Evolutionary conservation across 495 filamentous ascomycete species (phyloP).

Genomic region (Aspergillus haitiensis): DNA sequence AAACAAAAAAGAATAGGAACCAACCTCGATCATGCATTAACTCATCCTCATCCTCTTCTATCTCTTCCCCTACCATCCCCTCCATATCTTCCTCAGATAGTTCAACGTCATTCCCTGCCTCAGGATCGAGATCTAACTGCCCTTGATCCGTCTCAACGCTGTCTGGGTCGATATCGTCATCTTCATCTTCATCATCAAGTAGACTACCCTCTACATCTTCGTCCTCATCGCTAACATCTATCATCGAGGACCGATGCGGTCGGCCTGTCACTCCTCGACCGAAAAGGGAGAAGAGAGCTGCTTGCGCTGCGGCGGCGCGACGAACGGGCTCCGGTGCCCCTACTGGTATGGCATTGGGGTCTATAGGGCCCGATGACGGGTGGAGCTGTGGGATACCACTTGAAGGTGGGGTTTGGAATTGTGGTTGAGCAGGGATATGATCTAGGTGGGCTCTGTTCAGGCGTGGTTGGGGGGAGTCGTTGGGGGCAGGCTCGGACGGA

Average conservation of each 20-base stretch:
- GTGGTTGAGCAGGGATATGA: constrained; percentile 21
- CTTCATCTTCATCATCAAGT: constrained; percentile 23
- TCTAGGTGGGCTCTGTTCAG: constrained; percentile 14
- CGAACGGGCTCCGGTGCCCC: constrained; percentile 9
- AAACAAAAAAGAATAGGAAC: constrained; percentile 1
- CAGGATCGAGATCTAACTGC: constrained; percentile 14
- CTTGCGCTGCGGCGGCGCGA: constrained; percentile 26
- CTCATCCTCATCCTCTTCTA: constrained; percentile 41
- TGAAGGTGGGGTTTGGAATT: constrained; percentile 43
- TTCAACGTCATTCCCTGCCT: constrained; percentile 24
- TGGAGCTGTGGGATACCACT: constrained; percentile 36
- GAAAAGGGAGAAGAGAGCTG: constrained; percentile 38
- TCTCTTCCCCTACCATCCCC: constrained; percentile 37
- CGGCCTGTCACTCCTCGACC: constrained; percentile 31
- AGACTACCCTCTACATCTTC: constrained; percentile 21
- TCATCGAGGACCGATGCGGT: constrained; percentile 16
- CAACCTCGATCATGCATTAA: constrained; percentile 44
- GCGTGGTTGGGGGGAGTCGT: constrained; percentile 18
- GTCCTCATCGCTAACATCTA: constrained; percentile 11
- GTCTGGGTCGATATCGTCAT: constrained; percentile 20
- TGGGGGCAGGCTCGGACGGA: constrained; percentile 15
- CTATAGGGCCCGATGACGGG: constrained; percentile 35
- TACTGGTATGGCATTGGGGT: constrained; percentile 13
- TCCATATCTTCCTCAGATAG: constrained; percentile 27
- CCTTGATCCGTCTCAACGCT: constrained; percentile 1